Evolutionary conservation across 345 rosid genomes (phyloP).

Genomic region (Turritis glabra): DNA sequence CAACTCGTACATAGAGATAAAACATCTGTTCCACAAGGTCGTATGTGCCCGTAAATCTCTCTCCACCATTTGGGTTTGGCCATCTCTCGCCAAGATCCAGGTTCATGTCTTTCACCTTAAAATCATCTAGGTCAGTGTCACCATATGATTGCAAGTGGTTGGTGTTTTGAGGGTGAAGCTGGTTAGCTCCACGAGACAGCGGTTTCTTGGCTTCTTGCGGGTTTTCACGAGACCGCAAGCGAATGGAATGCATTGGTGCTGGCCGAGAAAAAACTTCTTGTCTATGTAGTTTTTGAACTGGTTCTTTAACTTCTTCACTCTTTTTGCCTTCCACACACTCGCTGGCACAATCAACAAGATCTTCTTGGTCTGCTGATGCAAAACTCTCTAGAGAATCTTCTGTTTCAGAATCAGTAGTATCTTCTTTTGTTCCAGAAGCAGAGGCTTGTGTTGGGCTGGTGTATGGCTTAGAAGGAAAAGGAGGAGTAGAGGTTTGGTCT

Average conservation of each 20-base stretch:
- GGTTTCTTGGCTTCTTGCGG: constrained; percentile 14
- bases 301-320: constrained; percentile 22
- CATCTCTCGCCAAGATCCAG: constrained; percentile 72
- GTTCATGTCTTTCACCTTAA: constrained; percentile 63
- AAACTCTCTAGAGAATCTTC: constrained; percentile 32
- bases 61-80: constrained; percentile 58
- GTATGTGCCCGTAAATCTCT: constrained; percentile 60
- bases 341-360: constrained; percentile 6
- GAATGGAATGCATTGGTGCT: constrained; percentile 40
- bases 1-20: constrained; percentile 73
- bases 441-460: constrained; percentile 11
- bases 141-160: constrained; percentile 24
- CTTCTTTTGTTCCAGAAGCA: constrained; percentile 25
- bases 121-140: constrained; percentile 49
- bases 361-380: constrained; percentile 33
- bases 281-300: constrained; percentile 34
- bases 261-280: constrained; percentile 44
- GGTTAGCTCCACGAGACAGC: constrained; percentile 27
- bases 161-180: constrained; percentile 25
- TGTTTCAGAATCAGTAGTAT: constrained; percentile 30
- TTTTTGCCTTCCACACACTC: background rate
- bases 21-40: constrained; percentile 88
- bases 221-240: constrained; percentile 35
- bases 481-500: constrained; percentile 15
- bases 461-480: background rate